Percentiles rank a stretch among this genome's conserved stretches.
Evolutionary conservation across 2,329 filamentous ascomycete genomes (phyloP).

Genomic region (Botrytis deweyae): DNA sequence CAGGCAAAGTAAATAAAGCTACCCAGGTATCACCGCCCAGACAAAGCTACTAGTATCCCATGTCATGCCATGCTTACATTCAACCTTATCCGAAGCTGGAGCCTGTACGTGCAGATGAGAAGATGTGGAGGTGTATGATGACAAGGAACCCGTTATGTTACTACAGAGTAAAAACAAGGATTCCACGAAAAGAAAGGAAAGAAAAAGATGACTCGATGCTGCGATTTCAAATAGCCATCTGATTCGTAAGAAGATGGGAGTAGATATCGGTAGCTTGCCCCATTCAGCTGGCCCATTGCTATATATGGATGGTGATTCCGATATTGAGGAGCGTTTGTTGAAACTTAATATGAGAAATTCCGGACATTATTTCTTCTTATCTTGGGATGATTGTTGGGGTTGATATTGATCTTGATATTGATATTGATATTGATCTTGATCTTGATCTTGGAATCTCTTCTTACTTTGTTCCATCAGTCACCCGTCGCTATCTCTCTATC

Average conservation of each 20-base stretch:
- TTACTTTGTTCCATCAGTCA: not conserved
- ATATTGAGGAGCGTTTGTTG: not conserved
- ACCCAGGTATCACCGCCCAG: too few relatives aligned
- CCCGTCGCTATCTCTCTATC: not conserved
- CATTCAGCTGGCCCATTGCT: not conserved
- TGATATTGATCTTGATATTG: not conserved
- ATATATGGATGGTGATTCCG: not conserved
- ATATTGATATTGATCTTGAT: not conserved
- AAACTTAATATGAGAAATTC: not conserved
- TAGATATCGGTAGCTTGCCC: not conserved
- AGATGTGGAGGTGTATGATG: not conserved
- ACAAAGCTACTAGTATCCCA: not conserved
- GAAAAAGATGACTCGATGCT: not conserved
- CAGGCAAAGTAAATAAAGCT: not conserved
- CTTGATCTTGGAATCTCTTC: not conserved
- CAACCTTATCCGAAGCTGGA: not conserved
- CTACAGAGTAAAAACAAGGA: too few relatives aligned
- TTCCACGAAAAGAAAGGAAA: not conserved
- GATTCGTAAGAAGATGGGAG: not conserved
- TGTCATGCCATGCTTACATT: constrained; percentile 10
- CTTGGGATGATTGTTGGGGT: not conserved
- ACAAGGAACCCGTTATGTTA: constrained; percentile 3
- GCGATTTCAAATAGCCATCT: not conserved
- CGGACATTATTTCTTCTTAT: not conserved
- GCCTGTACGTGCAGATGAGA: not conserved